phyloP scores from a whole-genome alignment of 129 eudicot species.

The Flaveria brownii region DNA sequence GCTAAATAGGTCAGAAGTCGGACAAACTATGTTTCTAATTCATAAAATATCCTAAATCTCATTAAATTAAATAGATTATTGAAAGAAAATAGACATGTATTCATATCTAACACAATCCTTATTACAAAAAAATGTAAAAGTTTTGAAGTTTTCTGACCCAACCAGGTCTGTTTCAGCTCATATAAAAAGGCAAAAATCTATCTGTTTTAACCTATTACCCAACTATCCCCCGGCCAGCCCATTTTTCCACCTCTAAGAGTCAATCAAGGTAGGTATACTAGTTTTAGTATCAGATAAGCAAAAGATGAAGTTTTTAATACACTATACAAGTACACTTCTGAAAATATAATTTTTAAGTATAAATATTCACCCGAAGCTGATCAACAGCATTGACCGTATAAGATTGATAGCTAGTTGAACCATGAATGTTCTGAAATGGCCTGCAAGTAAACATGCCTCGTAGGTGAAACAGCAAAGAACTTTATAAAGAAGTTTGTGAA shows the following conservation, averaged over 20 bases:
- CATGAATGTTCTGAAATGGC: constrained; percentile 62
- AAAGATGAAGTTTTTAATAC: constrained; percentile 1
- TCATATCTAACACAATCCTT: neutral
- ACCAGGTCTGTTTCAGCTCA: neutral
- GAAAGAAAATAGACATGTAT: neutral
- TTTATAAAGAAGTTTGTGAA: constrained; percentile 12
- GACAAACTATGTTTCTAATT: neutral
- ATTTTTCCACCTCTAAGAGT: constrained; percentile 2
- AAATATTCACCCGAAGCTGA: constrained; percentile 68
- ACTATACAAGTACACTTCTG: neutral
- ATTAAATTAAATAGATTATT: neutral
- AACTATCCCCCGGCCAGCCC: neutral
- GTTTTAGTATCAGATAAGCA: neutral
- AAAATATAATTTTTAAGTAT: neutral
- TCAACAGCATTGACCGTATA: constrained; percentile 78
- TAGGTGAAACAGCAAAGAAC: constrained; percentile 12
- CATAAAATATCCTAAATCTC: constrained; percentile 8
- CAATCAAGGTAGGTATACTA: neutral
- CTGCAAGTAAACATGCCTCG: constrained; percentile 43
- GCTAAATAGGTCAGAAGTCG: constrained; percentile 6
- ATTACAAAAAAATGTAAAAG: neutral
- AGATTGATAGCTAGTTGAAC: constrained; percentile 39
- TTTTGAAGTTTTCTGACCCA: neutral
- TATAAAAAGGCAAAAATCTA: neutral
- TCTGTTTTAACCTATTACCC: neutral